These are phyloP conservation scores for Neonectria sp. DNA, from an alignment of 2,329 filamentous ascomycete genomes.

Conservation along the genomic window DNA sequence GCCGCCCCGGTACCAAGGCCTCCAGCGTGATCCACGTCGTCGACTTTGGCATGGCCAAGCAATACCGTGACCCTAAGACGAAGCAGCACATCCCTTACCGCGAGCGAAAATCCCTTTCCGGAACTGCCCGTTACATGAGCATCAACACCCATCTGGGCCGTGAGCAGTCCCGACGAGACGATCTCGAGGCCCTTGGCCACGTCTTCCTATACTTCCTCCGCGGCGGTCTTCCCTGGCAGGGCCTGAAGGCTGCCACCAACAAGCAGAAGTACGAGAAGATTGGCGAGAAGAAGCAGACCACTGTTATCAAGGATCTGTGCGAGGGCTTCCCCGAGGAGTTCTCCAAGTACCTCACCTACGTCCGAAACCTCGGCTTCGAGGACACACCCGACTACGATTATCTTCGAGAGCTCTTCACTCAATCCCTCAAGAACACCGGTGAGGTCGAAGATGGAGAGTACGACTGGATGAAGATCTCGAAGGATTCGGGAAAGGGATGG, in stretches of 20 bases:
- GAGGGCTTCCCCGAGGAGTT: slow-evolving; percentile 98
- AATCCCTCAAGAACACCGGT: slow-evolving; percentile 93
- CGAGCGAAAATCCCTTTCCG: slow-evolving; percentile 96
- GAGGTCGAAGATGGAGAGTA: slow-evolving; percentile 98
- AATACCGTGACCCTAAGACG: slow-evolving; percentile 98
- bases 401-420: slow-evolving; percentile 94
- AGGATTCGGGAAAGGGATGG: slow-evolving; percentile 88
- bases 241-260: slow-evolving; percentile 80
- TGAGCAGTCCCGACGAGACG: slow-evolving; percentile 95
- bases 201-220: slow-evolving; percentile 83
- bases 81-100: slow-evolving; percentile 99
- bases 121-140: slow-evolving; percentile 98
- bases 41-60: slow-evolving; percentile 99
- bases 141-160: slow-evolving; percentile 99
- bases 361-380: slow-evolving; percentile 97
- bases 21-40: slow-evolving; percentile 99
- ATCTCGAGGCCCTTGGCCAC: slow-evolving; percentile 88
- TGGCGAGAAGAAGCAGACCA: slow-evolving; percentile 99
- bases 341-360: slow-evolving; percentile 97
- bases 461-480: slow-evolving; percentile 99
- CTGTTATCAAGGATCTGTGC: slow-evolving; percentile 95
- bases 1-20: slow-evolving; percentile 91
- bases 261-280: slow-evolving; percentile 99
- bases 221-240: slow-evolving; percentile 81
- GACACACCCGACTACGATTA: slow-evolving; percentile 99